Evolutionary conservation across 306 rosid genomes (phyloP).

Genomic region (Cyclanthera cordifolia): DNA sequence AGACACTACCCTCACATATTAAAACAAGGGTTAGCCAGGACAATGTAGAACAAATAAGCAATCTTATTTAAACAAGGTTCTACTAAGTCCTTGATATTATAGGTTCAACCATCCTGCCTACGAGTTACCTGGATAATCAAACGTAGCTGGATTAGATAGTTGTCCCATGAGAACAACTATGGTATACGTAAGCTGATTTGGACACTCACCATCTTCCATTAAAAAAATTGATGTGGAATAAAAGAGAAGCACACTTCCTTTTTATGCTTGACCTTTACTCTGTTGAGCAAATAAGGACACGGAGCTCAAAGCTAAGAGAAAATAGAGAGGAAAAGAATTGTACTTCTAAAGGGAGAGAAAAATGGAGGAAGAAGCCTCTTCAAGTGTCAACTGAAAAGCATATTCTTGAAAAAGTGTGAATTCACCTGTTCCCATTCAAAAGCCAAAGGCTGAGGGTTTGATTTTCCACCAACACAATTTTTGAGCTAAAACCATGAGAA

Average conservation of each 20-base stretch:
- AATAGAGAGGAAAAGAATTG: not conserved
- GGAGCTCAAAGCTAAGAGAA: not conserved
- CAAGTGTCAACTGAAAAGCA: not conserved
- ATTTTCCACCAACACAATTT: no score
- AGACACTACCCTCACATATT: no score
- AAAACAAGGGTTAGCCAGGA: no score
- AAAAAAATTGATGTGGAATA: not conserved
- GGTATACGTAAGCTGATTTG: not conserved
- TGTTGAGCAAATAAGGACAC: not conserved
- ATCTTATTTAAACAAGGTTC: no score
- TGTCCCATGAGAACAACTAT: not conserved
- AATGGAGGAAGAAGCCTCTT: no score
- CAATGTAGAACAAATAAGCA: no score
- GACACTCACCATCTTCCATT: not conserved
- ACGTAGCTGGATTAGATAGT: not conserved
- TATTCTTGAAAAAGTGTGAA: not conserved
- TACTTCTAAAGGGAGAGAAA: not conserved
- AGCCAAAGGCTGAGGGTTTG: not conserved
- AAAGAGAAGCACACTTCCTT: not conserved
- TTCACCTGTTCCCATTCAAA: not conserved
- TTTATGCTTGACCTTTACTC: not conserved
- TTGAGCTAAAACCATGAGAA: no score
- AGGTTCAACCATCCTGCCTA: no score
- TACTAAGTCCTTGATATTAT: no score
- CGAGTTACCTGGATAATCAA: not conserved